These are phyloP conservation scores for Ascodesmis nigricans DNA, from an alignment of 495 filamentous ascomycete genomes.

Conservation along the genomic window DNA sequence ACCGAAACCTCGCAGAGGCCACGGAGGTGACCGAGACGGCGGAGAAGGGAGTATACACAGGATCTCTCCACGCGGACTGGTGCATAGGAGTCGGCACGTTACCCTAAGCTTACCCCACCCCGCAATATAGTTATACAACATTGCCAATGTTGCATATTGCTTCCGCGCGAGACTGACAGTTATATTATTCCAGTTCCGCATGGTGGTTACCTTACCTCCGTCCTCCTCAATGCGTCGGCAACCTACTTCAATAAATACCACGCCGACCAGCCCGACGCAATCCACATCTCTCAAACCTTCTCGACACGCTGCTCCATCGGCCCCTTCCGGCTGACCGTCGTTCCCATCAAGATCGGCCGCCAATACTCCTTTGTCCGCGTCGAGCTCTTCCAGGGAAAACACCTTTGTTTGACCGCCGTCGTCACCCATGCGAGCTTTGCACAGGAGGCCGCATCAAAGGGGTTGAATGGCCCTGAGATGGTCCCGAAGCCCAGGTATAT, in stretches of 20 bases:
- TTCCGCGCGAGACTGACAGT: constrained; percentile 2
- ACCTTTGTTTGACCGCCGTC: constrained; percentile 6
- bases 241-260: constrained; percentile 46
- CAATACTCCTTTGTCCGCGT: constrained; percentile 50
- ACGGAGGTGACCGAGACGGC: constrained; percentile 33
- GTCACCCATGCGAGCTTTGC: constrained; percentile 5
- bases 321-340: constrained; percentile 37
- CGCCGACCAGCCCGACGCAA: constrained; percentile 36
- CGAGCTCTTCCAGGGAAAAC: constrained; percentile 30
- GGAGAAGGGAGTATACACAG: constrained; percentile 33
- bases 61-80: constrained; percentile 38
- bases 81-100: constrained; percentile 56
- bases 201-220: constrained; percentile 51
- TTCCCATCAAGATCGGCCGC: constrained; percentile 50
- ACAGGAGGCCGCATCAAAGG: not conserved
- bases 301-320: constrained; percentile 45
- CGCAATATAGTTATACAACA: constrained; percentile 4
- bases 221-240: constrained; percentile 37
- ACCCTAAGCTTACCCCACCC: constrained; percentile 3
- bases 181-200: constrained; percentile 72
- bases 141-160: not conserved
- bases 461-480: not conserved
- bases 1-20: constrained; percentile 32
- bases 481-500: constrained; percentile 1
- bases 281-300: constrained; percentile 52